phyloP scores from a whole-genome alignment of 2,329 filamentous ascomycete species.

The Exophiala sideris region DNA sequence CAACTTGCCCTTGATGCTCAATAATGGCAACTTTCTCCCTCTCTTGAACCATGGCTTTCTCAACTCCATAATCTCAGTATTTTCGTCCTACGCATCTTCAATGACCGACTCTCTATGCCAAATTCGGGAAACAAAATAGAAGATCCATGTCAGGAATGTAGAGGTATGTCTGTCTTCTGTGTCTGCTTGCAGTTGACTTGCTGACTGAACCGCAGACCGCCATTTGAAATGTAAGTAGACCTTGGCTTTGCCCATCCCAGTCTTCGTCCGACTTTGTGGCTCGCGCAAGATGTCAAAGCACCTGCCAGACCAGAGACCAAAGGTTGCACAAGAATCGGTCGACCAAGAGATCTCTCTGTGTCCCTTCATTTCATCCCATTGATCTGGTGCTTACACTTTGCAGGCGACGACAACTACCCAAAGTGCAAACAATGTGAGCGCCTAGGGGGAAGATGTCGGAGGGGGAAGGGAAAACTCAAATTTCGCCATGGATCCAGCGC shows the following conservation, averaged over 20 bases:
- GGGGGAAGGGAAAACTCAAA: constrained; percentile 26
- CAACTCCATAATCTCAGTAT: constrained; percentile 2
- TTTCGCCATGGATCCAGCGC: constrained; percentile 28
- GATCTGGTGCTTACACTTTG: constrained; percentile 14
- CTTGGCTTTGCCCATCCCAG: background rate
- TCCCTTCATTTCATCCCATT: background rate
- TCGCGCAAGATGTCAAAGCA: too few species aligned
- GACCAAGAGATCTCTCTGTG: background rate
- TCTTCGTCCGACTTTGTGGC: background rate
- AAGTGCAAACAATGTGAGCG: constrained; percentile 29
- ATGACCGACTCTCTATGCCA: constrained; percentile 23
- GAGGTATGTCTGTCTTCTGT: constrained; percentile 21
- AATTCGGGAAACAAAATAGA: constrained; percentile 25
- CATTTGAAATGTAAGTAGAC: constrained; percentile 29
- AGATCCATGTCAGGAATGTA: constrained; percentile 29
- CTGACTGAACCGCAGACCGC: constrained; percentile 22
- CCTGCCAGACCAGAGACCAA: background rate
- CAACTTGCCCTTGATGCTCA: constrained; percentile 10
- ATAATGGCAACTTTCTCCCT: constrained; percentile 12
- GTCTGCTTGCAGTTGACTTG: constrained; percentile 11
- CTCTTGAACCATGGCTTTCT: background rate
- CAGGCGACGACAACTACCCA: constrained; percentile 27
- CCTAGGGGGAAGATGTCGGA: constrained; percentile 22
- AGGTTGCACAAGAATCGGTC: background rate
- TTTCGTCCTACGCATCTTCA: constrained; percentile 9